These are phyloP conservation scores for Suillus occidentalis DNA, from an alignment of 768 basidiomycete species.

Conservation along the genomic window DNA sequence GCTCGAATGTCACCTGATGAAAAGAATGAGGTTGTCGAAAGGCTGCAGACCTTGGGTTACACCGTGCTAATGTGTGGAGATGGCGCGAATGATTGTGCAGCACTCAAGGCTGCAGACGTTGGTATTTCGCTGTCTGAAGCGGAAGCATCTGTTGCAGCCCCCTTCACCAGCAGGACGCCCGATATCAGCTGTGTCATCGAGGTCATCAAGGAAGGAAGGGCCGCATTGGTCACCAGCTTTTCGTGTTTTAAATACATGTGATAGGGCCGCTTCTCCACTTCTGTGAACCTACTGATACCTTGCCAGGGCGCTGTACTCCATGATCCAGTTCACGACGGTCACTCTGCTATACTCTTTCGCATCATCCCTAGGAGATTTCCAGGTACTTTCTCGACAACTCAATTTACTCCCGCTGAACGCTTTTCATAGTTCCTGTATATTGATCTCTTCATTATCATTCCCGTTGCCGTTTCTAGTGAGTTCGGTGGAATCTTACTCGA, in stretches of 20 bases:
- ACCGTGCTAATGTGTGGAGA: slow-evolving; percentile 99
- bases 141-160: slow-evolving; percentile 97
- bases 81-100: slow-evolving; percentile 98
- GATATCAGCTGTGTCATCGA: slow-evolving; percentile 97
- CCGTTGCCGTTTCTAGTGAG: slow-evolving; percentile 94
- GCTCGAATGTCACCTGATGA: slow-evolving; percentile 99
- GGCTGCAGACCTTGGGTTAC: slow-evolving; percentile 90
- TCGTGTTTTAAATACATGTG: slow-evolving; percentile 99
- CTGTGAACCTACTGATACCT: slow-evolving; percentile 12
- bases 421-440: slow-evolving; percentile 85
- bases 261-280: slow-evolving; percentile 30
- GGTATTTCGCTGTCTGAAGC: slow-evolving; percentile 96
- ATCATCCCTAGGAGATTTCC: slow-evolving; percentile 93
- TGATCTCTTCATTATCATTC: slow-evolving; percentile 97
- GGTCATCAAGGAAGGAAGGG: slow-evolving; percentile 94
- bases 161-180: slow-evolving; percentile 90
- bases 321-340: slow-evolving; percentile 99
- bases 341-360: slow-evolving; percentile 96
- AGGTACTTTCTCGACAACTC: slow-evolving; percentile 49
- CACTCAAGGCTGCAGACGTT: slow-evolving; percentile 97
- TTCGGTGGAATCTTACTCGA: slow-evolving; percentile 10
- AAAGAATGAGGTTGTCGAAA: slow-evolving; percentile 97
- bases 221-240: slow-evolving; percentile 96
- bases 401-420: not conserved
- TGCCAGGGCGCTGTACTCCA: slow-evolving; percentile 91